Conservation (phyloP, 352 stramenopile species). For the Phytophthora kernoviae region DNA sequence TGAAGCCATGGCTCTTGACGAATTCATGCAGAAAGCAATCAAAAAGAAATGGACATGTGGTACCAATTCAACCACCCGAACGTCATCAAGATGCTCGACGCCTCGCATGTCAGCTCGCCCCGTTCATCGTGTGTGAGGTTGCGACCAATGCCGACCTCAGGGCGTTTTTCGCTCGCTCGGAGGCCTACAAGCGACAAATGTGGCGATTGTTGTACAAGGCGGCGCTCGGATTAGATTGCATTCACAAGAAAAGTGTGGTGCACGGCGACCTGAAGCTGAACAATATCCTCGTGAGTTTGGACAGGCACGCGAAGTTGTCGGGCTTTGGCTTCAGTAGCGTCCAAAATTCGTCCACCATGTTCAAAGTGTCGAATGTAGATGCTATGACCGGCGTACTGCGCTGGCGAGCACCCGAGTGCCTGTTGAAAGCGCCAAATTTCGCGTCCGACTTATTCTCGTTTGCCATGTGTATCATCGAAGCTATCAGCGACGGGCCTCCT, state of each 20-base stretch:
- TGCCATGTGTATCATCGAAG: constrained; percentile 1
- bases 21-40: constrained; percentile 9
- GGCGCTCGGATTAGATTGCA: constrained; percentile 43
- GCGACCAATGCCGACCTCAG: constrained; percentile 22
- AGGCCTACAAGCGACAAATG: constrained; percentile 9
- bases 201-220: constrained; percentile 33
- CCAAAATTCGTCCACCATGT: not conserved
- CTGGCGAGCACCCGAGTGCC: not conserved
- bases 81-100: constrained; percentile 36
- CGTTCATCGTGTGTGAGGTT: constrained; percentile 37
- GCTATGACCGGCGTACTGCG: not conserved
- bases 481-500: not conserved
- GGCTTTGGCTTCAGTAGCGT: constrained; percentile 23
- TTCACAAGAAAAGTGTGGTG: constrained; percentile 20
- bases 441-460: not conserved
- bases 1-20: constrained; percentile 6
- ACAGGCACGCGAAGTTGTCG: constrained; percentile 17
- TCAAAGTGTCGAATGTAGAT: not conserved
- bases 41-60: constrained; percentile 35
- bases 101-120: constrained; percentile 33
- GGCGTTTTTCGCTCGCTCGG: constrained; percentile 6
- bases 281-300: constrained; percentile 16
- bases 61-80: constrained; percentile 36
- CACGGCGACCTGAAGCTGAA: constrained; percentile 26
- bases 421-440: not conserved